phyloP scores from a whole-genome alignment of 139 green algal species.

The Ulvella scutata region DNA sequence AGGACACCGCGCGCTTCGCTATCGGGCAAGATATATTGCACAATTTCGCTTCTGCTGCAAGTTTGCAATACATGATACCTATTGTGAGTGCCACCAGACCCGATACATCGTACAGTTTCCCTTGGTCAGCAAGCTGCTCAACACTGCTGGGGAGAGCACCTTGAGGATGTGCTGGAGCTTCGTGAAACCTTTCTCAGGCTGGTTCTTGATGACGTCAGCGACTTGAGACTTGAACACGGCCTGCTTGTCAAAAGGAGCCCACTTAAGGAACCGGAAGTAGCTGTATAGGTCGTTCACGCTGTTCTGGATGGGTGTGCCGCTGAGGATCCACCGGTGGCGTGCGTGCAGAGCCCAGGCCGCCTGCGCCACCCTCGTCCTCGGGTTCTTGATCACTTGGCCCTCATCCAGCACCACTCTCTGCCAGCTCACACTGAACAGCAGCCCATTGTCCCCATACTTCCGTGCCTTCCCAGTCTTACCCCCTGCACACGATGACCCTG shows the following conservation, averaged over 20 bases:
- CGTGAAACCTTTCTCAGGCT: background rate
- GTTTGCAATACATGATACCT: too few relatives aligned
- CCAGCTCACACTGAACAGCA: constrained; percentile 43
- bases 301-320: constrained; percentile 90
- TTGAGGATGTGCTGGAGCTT: constrained; percentile 4
- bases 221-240: constrained; percentile 1
- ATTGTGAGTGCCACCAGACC: too few relatives aligned
- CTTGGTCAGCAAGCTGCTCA: too few relatives aligned
- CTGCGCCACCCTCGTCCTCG: constrained; percentile 42
- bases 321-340: constrained; percentile 64
- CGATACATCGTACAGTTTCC: too few relatives aligned
- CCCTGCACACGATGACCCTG: constrained; percentile 8
- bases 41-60: too few relatives aligned
- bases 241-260: background rate
- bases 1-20: too few relatives aligned
- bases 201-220: background rate
- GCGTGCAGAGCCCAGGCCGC: constrained; percentile 45
- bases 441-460: background rate
- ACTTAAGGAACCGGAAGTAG: constrained; percentile 55
- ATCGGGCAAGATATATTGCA: too few relatives aligned
- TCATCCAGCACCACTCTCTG: constrained; percentile 80
- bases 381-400: constrained; percentile 88
- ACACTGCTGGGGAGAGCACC: background rate
- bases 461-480: background rate
- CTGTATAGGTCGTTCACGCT: constrained; percentile 73